Evolutionary conservation across 2,329 filamentous ascomycete species (phyloP), one percentile per base, ranked within the genome.

Genomic region (Grosmannia serpens): DNA sequence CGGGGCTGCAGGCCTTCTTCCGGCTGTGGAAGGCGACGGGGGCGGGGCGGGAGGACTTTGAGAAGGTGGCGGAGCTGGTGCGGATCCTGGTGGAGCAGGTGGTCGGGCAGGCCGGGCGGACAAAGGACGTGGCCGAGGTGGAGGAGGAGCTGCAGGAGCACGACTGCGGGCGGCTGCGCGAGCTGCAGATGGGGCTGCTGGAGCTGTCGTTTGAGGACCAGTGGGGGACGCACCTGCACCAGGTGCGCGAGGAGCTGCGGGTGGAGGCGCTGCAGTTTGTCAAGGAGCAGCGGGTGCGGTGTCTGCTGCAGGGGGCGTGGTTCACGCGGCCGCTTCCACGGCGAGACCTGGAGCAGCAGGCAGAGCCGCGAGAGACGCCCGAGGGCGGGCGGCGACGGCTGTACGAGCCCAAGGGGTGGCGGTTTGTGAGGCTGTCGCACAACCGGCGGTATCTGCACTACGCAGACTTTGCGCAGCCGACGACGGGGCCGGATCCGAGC

Each of bases 191-290:
- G 91, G 88, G 95, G 65, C 78, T 96, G 13, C 77, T 97, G 5
- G 89, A 95, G 69, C 77, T 94, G 63, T 89, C 90, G 0, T 97
- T 97, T 68, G 92, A 97, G 70, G 89, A 95, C 69, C 88, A 88
- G 54, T 99, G 94, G 94, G 91, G 91, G 15, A 83, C 88, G 62
- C 91, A 97, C 71, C 78, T 99, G 31, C 83, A 83, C 63, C 89
- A 94, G 72, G 89, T 96, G n/a, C 87, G 91, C 38, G 90, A 96
- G 58, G 90, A 95, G 70, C 79, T 97, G 51, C 88, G 89, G 65
- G 85, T 92, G 66, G 94, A 99, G 71, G 91, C 92, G 13, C 75
- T 96, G 57, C 89, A 96, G 67, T 99, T 99, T 68, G 89, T 97
- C 72, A 96, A 96, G 72, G 94, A 99, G 73, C 94, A 99, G 71